These are phyloP conservation scores for Chrysoporthe puriensis DNA, from an alignment of 2,329 filamentous ascomycete genomes.

Conservation along the genomic window DNA sequence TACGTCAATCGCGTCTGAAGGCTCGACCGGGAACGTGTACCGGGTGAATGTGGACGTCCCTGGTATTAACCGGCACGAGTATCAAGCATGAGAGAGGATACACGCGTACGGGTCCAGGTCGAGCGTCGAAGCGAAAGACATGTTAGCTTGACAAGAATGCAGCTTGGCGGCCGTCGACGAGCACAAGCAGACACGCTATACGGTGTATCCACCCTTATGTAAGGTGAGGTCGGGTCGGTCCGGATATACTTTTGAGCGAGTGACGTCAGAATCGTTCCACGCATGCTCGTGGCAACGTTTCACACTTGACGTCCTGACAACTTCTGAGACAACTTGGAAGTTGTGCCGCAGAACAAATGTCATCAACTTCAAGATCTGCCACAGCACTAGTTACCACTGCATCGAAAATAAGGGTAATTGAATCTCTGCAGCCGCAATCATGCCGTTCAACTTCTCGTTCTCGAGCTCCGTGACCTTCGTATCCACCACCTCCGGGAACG, in stretches of 20 bases:
- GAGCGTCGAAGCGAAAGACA: not conserved
- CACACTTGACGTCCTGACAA: not conserved
- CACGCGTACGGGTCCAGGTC: not conserved
- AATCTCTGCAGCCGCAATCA: not conserved
- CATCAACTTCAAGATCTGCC: not conserved
- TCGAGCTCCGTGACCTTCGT: slow-evolving; percentile 26
- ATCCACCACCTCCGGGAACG: slow-evolving; percentile 22
- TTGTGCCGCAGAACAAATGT: not conserved
- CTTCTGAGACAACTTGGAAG: not conserved
- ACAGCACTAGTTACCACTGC: not conserved
- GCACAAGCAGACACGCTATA: not conserved
- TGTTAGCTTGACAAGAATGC: not conserved
- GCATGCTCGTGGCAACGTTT: not conserved
- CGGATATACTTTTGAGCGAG: slow-evolving; percentile 8
- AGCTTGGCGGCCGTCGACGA: not conserved
- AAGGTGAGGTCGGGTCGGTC: not conserved
- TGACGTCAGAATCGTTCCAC: slow-evolving; percentile 16
- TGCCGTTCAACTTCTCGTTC: slow-evolving; percentile 29
- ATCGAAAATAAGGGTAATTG: not conserved
- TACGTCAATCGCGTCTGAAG: slow-evolving; percentile 28
- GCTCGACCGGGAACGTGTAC: slow-evolving; percentile 29
- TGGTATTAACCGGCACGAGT: slow-evolving; percentile 17
- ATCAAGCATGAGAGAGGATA: not conserved
- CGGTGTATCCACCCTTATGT: not conserved
- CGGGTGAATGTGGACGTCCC: slow-evolving; percentile 23